Conservation (phyloP, 2,329 filamentous ascomycete species). For the Massarina eburnea region DNA sequence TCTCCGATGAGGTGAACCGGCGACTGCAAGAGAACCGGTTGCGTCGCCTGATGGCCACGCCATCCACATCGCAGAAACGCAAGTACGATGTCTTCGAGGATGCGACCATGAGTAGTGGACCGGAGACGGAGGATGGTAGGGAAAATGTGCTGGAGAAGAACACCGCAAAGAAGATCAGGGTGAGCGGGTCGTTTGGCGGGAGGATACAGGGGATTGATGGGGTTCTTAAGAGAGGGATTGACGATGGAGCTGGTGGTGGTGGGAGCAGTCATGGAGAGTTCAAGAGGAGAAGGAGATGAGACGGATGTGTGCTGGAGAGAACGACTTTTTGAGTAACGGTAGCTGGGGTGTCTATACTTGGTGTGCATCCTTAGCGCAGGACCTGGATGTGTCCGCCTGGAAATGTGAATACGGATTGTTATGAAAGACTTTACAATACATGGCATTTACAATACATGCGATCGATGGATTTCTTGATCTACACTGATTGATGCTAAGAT, state of each 20-base stretch:
- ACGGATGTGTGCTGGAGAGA: background rate
- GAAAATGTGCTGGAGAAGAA: constrained; percentile 16
- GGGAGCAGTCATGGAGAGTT: background rate
- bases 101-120: constrained; percentile 16
- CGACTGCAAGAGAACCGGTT: constrained; percentile 32
- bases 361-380: too few relatives aligned
- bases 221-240: constrained; percentile 22
- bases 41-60: constrained; percentile 34
- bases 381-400: too few relatives aligned
- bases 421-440: too few relatives aligned
- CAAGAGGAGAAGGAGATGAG: constrained; percentile 5
- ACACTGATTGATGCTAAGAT: too few relatives aligned
- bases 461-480: too few relatives aligned
- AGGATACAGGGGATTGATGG: constrained; percentile 2
- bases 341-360: too few relatives aligned
- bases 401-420: too few relatives aligned
- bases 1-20: constrained; percentile 37
- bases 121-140: constrained; percentile 17
- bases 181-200: constrained; percentile 25
- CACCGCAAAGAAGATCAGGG: constrained; percentile 29
- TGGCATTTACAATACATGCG: too few relatives aligned
- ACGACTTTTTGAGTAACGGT: too few relatives aligned
- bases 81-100: constrained; percentile 32
- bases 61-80: constrained; percentile 37
- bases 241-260: constrained; percentile 2